A percentile compares a stretch with the other conserved stretches of the same genome.
These are phyloP conservation scores for Phytophthora citrophthora DNA, from an alignment of 352 stramenopile genomes.

Conservation along the genomic window DNA sequence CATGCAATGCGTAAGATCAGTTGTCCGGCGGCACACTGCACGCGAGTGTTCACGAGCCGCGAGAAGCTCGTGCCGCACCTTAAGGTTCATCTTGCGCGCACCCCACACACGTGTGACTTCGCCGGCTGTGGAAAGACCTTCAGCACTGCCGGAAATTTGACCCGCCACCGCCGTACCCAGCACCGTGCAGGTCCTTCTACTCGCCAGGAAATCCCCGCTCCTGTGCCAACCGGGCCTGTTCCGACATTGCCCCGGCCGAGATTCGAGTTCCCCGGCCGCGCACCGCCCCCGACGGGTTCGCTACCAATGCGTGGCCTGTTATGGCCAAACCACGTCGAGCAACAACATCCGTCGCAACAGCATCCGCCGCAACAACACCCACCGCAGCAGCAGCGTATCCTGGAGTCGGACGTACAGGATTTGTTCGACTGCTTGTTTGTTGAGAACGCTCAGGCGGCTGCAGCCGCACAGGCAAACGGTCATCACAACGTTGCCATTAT, in stretches of 20 bases:
- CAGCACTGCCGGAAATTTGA: conserved; percentile 68
- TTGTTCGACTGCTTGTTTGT: conserved; percentile 56
- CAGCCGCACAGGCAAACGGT: conserved; percentile 28
- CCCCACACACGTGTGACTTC: conserved; percentile 58
- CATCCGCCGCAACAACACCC: conserved; percentile 19
- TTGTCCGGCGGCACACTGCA: conserved; percentile 51
- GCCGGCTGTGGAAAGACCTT: conserved; percentile 66
- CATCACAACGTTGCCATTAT: conserved; percentile 39
- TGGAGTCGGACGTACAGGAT: conserved; percentile 50
- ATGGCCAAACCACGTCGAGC: conserved; percentile 31
- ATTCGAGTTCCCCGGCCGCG: conserved; percentile 37
- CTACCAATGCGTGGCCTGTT: conserved; percentile 45
- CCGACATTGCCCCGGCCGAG: conserved; percentile 31
- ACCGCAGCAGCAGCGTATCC: conserved; percentile 34
- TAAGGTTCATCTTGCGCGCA: conserved; percentile 56
- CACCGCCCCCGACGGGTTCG: conserved; percentile 27
- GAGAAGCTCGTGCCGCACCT: conserved; percentile 59
- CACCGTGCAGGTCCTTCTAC: conserved; percentile 41
- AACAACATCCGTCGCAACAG: conserved; percentile 4
- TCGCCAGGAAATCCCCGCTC: background rate
- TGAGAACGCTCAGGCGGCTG: conserved; percentile 36
- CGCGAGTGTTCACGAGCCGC: conserved; percentile 50
- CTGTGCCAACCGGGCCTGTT: conserved; percentile 1
- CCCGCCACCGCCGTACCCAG: conserved; percentile 64
- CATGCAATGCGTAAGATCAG: conserved; percentile 51